Conservation (phyloP, 805 yeast species). For the Metschnikowia kunwiensis region DNA sequence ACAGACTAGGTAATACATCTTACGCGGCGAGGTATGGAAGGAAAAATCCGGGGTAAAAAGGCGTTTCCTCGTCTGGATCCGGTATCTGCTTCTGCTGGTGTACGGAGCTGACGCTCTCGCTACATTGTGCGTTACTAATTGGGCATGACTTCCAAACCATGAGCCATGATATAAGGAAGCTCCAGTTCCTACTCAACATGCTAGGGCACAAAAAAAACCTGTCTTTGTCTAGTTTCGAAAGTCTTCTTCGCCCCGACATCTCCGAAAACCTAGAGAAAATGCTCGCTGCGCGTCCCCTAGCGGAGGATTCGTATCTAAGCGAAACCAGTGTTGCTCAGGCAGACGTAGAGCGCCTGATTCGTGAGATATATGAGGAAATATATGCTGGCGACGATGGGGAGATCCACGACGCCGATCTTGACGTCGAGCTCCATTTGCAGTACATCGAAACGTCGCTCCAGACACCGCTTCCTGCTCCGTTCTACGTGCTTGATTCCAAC, state of each 20-base stretch:
- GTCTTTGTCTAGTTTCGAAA: constrained; percentile 17
- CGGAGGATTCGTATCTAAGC: constrained; percentile 25
- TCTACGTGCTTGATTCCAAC: constrained; percentile 73
- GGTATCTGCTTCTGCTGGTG: no score
- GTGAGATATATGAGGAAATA: constrained; percentile 28
- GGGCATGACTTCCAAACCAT: constrained; percentile 8
- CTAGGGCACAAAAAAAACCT: constrained; percentile 4
- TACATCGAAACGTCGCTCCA: constrained; percentile 43
- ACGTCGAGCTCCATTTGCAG: constrained; percentile 35
- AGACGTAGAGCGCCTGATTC: constrained; percentile 28
- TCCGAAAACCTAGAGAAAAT: constrained; percentile 7
- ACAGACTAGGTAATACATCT: no score
- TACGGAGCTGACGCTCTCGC: no score
- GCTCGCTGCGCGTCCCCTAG: constrained; percentile 13
- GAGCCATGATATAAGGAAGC: constrained; percentile 10
- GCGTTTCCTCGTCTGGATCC: no score
- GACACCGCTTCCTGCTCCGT: constrained; percentile 48
- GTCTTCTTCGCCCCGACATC: constrained; percentile 13
- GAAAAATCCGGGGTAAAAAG: no score
- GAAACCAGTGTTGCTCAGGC: constrained; percentile 38
- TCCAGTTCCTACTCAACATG: constrained; percentile 11
- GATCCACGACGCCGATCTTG: constrained; percentile 13
- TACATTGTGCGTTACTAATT: constrained; percentile 8
- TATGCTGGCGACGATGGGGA: constrained; percentile 7
- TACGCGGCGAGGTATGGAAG: no score